Percentiles rank a stretch among this genome's conserved stretches.
These are phyloP conservation scores for Trypanosoma vivax DNA, from an alignment of 208 protist species.

Conservation along the genomic window DNA sequence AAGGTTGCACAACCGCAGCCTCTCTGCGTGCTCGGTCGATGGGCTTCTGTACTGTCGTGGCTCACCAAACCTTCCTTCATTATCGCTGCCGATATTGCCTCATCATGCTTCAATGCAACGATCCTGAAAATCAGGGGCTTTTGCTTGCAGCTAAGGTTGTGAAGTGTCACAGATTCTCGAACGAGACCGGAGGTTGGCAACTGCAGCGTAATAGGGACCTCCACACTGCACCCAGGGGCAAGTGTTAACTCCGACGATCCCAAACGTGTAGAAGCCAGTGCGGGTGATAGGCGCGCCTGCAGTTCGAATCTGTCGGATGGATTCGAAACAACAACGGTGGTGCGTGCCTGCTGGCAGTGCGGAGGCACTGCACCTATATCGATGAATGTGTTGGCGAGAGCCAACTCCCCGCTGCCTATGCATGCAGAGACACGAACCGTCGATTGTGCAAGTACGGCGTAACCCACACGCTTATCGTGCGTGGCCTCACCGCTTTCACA, in stretches of 20 bases:
- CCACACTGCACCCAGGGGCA: constrained; percentile 31
- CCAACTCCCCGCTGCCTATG: constrained; percentile 52
- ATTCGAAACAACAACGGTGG: constrained; percentile 43
- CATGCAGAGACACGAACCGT: constrained; percentile 36
- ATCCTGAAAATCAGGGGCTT: constrained; percentile 38
- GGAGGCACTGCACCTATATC: constrained; percentile 45
- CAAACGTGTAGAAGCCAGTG: constrained; percentile 3
- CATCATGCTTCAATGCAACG: constrained; percentile 40
- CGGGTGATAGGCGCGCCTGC: constrained; percentile 20
- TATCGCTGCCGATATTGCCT: constrained; percentile 33
- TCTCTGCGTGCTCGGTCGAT: too few species aligned
- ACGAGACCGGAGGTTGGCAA: constrained; percentile 43
- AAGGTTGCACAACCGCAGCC: background rate
- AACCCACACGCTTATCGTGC: background rate
- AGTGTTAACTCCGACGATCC: constrained; percentile 28
- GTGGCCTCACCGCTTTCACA: background rate
- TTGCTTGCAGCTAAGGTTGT: constrained; percentile 66
- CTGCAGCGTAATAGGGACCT: constrained; percentile 40
- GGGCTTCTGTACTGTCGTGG: too few species aligned
- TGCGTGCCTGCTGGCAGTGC: constrained; percentile 22
- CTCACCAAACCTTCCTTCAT: too few species aligned
- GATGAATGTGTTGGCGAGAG: constrained; percentile 25
- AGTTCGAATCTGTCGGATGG: constrained; percentile 63
- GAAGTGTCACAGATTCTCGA: constrained; percentile 42
- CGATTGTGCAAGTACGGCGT: constrained; percentile 36